phyloP scores from a whole-genome alignment of 2,329 filamentous ascomycete genomes.

The Daldinia sp. region DNA sequence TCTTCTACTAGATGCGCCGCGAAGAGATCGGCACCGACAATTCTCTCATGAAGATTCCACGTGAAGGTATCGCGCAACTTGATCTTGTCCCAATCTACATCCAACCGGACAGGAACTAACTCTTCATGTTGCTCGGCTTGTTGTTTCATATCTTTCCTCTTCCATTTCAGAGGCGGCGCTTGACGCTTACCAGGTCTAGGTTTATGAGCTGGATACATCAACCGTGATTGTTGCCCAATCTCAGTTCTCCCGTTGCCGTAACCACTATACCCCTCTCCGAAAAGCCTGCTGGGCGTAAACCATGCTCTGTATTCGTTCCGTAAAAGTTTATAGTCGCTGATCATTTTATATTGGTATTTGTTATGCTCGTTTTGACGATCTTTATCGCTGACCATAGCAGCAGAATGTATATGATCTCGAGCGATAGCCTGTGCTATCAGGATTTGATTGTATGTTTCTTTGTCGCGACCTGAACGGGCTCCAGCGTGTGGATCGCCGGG shows the following conservation, averaged over 20 bases:
- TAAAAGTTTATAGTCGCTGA: constrained; percentile 73
- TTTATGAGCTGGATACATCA: constrained; percentile 83
- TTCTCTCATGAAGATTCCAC: constrained; percentile 95
- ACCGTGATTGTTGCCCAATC: constrained; percentile 67
- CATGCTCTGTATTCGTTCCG: constrained; percentile 62
- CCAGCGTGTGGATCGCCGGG: constrained; percentile 44
- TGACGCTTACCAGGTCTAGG: constrained; percentile 79
- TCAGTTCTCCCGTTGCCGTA: constrained; percentile 90
- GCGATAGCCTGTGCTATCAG: constrained; percentile 63
- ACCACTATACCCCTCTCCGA: constrained; percentile 81
- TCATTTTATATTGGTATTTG: constrained; percentile 70
- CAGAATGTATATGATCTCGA: constrained; percentile 63
- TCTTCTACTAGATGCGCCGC: constrained; percentile 92
- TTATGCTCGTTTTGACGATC: constrained; percentile 65
- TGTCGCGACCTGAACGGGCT: constrained; percentile 56
- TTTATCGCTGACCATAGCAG: constrained; percentile 60
- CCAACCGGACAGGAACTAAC: constrained; percentile 86
- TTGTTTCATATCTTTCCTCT: constrained; percentile 79
- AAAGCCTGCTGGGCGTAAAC: constrained; percentile 67
- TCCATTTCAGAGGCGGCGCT: constrained; percentile 75
- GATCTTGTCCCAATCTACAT: constrained; percentile 95
- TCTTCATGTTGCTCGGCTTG: constrained; percentile 94
- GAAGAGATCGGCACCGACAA: constrained; percentile 81
- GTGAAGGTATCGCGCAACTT: constrained; percentile 97
- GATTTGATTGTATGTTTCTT: constrained; percentile 62